Evolutionary conservation across 768 basidiomycete genomes (phyloP).

Genomic region (Lactarius quietus): DNA sequence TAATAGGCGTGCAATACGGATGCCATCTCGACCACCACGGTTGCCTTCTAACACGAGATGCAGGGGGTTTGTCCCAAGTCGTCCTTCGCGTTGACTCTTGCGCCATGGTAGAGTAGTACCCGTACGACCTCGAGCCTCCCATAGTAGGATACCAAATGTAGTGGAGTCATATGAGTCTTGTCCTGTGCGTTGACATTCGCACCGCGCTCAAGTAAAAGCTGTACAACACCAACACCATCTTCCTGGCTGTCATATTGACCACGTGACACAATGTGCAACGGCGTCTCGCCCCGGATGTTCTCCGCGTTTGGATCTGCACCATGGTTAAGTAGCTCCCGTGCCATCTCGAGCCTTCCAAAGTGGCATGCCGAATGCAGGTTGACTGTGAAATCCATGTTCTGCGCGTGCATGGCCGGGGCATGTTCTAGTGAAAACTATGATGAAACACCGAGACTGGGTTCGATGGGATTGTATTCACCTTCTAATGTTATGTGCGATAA

Average conservation of each 20-base stretch:
- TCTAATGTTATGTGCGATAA: no score
- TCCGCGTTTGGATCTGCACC: no score
- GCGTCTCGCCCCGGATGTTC: no score
- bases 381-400: no score
- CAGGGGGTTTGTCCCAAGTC: neutral
- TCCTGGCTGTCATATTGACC: neutral
- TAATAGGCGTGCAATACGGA: neutral
- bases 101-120: neutral
- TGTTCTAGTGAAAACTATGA: no score
- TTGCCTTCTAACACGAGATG: neutral
- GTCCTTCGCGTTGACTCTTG: neutral
- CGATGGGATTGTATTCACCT: no score
- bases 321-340: no score
- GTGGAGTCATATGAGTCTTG: neutral
- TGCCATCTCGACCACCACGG: neutral
- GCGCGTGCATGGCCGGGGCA: no score
- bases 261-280: no score
- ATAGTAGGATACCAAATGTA: neutral
- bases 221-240: neutral
- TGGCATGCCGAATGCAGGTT: no score
- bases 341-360: no score
- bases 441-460: no score
- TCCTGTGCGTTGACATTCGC: neutral
- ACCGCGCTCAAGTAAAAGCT: neutral
- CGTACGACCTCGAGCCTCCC: neutral